Conservation (phyloP, 352 stramenopile genomes). For the Pythium aristosporum region DNA sequence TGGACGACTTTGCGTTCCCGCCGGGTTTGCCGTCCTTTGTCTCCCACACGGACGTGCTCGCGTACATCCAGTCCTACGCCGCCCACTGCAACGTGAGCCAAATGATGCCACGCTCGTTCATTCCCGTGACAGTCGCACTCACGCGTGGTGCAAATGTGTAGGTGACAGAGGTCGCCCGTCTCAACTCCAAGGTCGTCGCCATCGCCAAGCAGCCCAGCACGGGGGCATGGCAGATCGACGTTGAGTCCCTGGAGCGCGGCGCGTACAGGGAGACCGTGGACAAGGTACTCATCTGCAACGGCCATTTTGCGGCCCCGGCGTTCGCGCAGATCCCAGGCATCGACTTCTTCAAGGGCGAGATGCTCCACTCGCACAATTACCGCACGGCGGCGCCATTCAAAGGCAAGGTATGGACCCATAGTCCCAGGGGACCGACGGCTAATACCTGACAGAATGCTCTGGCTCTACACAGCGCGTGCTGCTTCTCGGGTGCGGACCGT, state of each 20-base stretch:
- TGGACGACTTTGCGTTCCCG: slow-evolving; percentile 69
- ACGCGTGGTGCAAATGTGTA: background rate
- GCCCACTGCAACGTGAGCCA: slow-evolving; percentile 36
- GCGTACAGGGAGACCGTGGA: slow-evolving; percentile 68
- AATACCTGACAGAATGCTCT: background rate
- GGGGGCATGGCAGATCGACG: slow-evolving; percentile 36
- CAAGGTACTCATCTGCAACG: slow-evolving; percentile 77
- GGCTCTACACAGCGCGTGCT: slow-evolving; percentile 43
- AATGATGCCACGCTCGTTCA: background rate
- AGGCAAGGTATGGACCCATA: slow-evolving; percentile 20
- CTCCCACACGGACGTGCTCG: slow-evolving; percentile 58
- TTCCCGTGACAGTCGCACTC: too few species aligned
- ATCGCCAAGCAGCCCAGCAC: slow-evolving; percentile 35
- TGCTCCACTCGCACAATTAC: slow-evolving; percentile 37
- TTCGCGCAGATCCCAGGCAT: slow-evolving; percentile 47
- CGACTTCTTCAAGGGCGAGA: slow-evolving; percentile 40
- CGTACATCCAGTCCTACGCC: slow-evolving; percentile 72
- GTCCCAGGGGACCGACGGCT: background rate
- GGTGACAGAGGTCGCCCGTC: slow-evolving; percentile 46
- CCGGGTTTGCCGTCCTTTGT: slow-evolving; percentile 51
- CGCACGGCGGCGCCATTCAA: slow-evolving; percentile 21
- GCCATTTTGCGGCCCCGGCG: slow-evolving; percentile 67
- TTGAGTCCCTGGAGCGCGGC: slow-evolving; percentile 36
- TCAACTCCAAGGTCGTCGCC: slow-evolving; percentile 53
- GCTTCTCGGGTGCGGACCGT: slow-evolving; percentile 65